Conservation (phyloP, 257 asterid genomes). For the Nicotiana otophora region DNA sequence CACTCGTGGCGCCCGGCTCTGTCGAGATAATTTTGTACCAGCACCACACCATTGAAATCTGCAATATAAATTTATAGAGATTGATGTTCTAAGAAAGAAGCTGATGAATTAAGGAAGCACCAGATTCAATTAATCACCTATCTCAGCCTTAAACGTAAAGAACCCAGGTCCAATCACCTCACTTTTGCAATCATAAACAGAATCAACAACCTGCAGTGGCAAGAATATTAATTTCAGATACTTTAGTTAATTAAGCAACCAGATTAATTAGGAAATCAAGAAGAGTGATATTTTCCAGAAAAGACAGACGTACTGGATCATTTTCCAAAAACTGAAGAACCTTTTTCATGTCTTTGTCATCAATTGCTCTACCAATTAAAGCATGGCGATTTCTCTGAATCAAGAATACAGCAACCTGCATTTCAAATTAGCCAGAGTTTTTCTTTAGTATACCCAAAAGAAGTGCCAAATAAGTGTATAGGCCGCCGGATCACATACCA, state of each 20-base stretch:
- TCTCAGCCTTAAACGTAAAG: constrained; percentile 94
- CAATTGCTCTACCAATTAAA: constrained; percentile 92
- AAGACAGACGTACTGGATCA: constrained; percentile 54
- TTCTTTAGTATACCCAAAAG: no score
- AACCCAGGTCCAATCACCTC: constrained; percentile 99
- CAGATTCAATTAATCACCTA: constrained; percentile 51
- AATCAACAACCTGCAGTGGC: constrained; percentile 69
- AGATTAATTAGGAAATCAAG: constrained; percentile 1
- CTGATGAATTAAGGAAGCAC: background rate
- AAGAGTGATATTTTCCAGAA: background rate
- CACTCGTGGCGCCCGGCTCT: constrained; percentile 90
- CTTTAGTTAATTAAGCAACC: constrained; percentile 8
- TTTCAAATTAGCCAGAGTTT: constrained; percentile 14
- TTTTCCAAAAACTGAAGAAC: constrained; percentile 72
- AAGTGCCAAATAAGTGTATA: background rate
- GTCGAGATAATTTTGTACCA: constrained; percentile 80
- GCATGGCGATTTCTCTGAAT: constrained; percentile 96
- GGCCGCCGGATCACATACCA: constrained; percentile 42
- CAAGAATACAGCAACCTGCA: constrained; percentile 89
- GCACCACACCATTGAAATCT: constrained; percentile 88
- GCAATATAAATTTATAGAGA: constrained; percentile 16
- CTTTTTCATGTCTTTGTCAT: constrained; percentile 78
- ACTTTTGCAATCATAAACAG: constrained; percentile 91
- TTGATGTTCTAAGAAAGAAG: background rate
- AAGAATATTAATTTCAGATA: constrained; percentile 10